Evolutionary conservation across 805 yeast species (phyloP).

Genomic region (Yarrowia osloensis): DNA sequence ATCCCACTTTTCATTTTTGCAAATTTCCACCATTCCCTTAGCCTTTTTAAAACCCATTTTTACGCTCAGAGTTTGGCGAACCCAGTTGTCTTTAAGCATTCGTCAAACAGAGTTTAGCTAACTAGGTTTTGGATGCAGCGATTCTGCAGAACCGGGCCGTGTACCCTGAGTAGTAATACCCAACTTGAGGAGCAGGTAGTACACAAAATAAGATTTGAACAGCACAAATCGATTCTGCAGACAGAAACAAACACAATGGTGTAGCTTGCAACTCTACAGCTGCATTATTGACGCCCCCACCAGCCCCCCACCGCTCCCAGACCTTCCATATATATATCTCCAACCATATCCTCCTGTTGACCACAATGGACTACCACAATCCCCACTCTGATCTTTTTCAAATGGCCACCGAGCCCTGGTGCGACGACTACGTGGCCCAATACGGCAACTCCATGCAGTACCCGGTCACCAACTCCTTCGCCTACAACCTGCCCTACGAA

Average conservation of each 20-base stretch:
- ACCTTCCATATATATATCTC: constrained; percentile 13
- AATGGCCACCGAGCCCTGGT: constrained; percentile 29
- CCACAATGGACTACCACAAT: constrained; percentile 23
- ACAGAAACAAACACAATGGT: background rate
- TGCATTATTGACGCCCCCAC: background rate
- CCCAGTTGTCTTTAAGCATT: background rate
- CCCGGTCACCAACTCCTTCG: background rate
- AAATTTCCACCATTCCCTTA: background rate
- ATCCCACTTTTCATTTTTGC: background rate
- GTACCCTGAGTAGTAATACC: background rate
- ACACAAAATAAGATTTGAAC: background rate
- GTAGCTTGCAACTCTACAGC: background rate
- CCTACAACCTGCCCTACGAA: constrained; percentile 5
- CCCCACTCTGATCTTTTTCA: constrained; percentile 13
- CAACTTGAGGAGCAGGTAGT: no score
- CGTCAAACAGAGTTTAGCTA: background rate
- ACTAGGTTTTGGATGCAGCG: constrained; percentile 21
- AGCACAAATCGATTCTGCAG: background rate
- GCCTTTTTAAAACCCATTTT: background rate
- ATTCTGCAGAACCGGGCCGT: constrained; percentile 28
- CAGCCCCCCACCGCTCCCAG: background rate
- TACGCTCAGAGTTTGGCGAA: background rate
- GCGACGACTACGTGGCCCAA: constrained; percentile 23
- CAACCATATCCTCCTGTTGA: constrained; percentile 4
- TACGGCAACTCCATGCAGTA: constrained; percentile 3